Evolutionary conservation across 1,139 yeast genomes (phyloP).

Genomic region (Kodamaea ohmeri): DNA sequence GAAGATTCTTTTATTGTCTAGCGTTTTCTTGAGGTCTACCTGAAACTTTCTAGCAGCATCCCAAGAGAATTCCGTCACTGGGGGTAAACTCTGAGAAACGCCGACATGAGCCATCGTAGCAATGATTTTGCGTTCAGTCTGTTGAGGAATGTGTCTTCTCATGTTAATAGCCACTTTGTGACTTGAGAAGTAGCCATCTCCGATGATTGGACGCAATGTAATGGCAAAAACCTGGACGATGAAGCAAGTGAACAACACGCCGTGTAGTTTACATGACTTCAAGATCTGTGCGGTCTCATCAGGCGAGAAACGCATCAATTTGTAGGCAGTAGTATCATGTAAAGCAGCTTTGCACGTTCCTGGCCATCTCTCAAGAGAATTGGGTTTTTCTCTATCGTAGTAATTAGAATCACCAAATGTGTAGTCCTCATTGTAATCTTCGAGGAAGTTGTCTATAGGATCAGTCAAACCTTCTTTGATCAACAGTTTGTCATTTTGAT

Average conservation of each 20-base stretch:
- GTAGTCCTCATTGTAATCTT: conserved; percentile 25
- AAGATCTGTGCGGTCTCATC: conserved; percentile 25
- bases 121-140: conserved; percentile 23
- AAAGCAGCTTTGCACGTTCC: conserved; percentile 30
- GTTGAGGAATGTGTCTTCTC: conserved; percentile 21
- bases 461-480: conserved; percentile 20
- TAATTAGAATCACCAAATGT: conserved; percentile 8
- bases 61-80: conserved; percentile 36
- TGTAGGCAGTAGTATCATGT: conserved; percentile 27
- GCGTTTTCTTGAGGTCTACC: conserved; percentile 16
- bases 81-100: conserved; percentile 29
- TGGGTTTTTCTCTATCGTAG: conserved; percentile 22
- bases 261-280: conserved; percentile 27
- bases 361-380: conserved; percentile 27
- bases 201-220: conserved; percentile 29
- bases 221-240: conserved; percentile 26
- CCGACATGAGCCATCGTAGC: conserved; percentile 38
- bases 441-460: conserved; percentile 15
- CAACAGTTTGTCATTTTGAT: conserved; percentile 4
- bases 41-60: conserved; percentile 26
- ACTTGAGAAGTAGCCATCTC: conserved; percentile 20
- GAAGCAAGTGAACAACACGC: conserved; percentile 39
- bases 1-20: conserved; percentile 17
- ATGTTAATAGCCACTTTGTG: conserved; percentile 36
- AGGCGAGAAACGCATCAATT: conserved; percentile 30